These are phyloP conservation scores for Coemansia sp. DNA, from an alignment of 192 early-diverging fungal genomes.

Conservation along the genomic window DNA sequence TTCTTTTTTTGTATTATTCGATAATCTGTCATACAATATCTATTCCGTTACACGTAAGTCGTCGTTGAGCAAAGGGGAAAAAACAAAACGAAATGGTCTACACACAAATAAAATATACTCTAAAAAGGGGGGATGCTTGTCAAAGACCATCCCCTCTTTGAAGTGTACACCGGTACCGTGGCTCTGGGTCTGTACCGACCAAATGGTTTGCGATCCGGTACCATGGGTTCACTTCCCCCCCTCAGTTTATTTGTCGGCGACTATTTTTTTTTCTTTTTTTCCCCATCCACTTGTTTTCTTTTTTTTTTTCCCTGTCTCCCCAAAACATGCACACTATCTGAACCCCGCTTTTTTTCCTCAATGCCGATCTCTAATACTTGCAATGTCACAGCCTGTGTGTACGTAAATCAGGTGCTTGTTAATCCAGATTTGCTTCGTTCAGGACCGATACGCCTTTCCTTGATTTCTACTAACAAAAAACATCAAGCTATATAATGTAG, in stretches of 20 bases:
- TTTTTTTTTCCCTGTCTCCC: neutral
- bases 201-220: constrained; percentile 3
- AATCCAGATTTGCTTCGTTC: neutral
- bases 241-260: neutral
- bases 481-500: neutral
- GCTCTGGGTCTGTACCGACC: constrained; percentile 7
- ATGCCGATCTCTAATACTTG: neutral
- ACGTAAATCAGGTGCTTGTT: constrained; percentile 1
- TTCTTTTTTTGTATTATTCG: neutral
- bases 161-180: neutral
- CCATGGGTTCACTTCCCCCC: neutral
- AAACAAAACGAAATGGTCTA: too few relatives aligned
- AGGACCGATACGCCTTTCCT: neutral
- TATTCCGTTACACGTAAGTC: neutral
- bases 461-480: neutral
- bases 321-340: constrained; percentile 8
- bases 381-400: neutral
- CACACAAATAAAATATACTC: neutral
- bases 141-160: neutral
- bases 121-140: neutral
- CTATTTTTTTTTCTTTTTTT: neutral
- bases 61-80: neutral
- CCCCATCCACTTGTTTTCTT: neutral
- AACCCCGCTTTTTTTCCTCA: constrained; percentile 1
- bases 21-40: neutral